phyloP scores from a whole-genome alignment of 345 rosid genomes.

The Hevea brasiliensis region DNA sequence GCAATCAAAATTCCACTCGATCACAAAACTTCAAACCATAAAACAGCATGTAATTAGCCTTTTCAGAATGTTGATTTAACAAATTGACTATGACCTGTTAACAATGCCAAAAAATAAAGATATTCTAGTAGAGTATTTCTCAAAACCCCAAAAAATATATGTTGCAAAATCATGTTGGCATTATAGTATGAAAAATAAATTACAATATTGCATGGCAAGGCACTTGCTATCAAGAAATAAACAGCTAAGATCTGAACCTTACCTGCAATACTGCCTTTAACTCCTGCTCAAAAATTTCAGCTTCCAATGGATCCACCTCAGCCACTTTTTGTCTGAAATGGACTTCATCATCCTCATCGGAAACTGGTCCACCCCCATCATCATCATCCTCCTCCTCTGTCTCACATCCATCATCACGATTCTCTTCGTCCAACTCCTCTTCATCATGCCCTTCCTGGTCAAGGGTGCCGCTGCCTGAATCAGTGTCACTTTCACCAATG shows the following conservation, averaged over 20 bases:
- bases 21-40: not conserved
- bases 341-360: constrained; percentile 86
- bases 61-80: not conserved
- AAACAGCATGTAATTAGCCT: not conserved
- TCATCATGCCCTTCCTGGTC: constrained; percentile 72
- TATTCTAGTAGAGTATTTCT: not conserved
- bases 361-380: constrained; percentile 67
- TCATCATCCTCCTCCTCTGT: constrained; percentile 63
- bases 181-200: not conserved
- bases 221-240: constrained; percentile 1
- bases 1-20: too few relatives aligned
- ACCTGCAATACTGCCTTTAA: constrained; percentile 90
- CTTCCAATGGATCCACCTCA: constrained; percentile 77
- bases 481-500: constrained; percentile 63
- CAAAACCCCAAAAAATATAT: not conserved
- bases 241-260: constrained; percentile 24
- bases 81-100: not conserved
- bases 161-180: not conserved
- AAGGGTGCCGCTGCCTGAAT: constrained; percentile 78
- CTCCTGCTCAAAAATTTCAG: constrained; percentile 79
- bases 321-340: constrained; percentile 80
- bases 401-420: constrained; percentile 63
- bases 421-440: constrained; percentile 77
- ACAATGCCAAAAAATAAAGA: too few relatives aligned
- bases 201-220: not conserved